phyloP scores from a whole-genome alignment of 1,139 yeast species.

The Candida tropicalis region DNA sequence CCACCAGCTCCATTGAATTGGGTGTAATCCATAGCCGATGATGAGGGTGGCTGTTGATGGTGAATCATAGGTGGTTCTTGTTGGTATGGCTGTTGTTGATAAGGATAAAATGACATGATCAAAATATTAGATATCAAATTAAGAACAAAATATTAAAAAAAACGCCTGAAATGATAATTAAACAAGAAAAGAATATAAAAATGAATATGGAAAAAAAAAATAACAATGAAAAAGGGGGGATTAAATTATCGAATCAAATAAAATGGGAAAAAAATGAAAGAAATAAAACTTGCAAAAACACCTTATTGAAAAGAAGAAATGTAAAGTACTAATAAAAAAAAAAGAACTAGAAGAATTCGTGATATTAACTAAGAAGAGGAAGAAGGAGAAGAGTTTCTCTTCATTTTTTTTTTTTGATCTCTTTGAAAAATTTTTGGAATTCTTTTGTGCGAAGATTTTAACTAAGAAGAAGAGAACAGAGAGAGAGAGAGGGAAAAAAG shows the following conservation, averaged over 20 bases:
- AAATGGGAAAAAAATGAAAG: neutral
- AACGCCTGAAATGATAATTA: too few species aligned
- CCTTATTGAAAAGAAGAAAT: neutral
- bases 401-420: conserved; percentile 1
- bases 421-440: conserved; percentile 5
- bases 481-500: too few species aligned
- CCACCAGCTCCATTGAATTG: conserved; percentile 1
- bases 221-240: neutral
- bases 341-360: too few species aligned
- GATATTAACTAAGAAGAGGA: neutral
- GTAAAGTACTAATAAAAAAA: neutral
- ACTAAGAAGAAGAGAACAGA: too few species aligned
- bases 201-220: neutral
- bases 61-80: neutral
- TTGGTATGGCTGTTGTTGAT: conserved; percentile 4
- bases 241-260: too few species aligned
- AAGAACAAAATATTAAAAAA: neutral
- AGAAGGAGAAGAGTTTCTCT: neutral
- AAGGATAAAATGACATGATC: conserved; percentile 4
- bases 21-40: neutral
- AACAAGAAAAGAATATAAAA: too few species aligned
- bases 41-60: neutral
- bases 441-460: conserved; percentile 1
- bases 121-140: neutral
- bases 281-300: too few species aligned